Evolutionary conservation across 2,329 filamentous ascomycete species (phyloP).

Genomic region (Talaromyces sp.): DNA sequence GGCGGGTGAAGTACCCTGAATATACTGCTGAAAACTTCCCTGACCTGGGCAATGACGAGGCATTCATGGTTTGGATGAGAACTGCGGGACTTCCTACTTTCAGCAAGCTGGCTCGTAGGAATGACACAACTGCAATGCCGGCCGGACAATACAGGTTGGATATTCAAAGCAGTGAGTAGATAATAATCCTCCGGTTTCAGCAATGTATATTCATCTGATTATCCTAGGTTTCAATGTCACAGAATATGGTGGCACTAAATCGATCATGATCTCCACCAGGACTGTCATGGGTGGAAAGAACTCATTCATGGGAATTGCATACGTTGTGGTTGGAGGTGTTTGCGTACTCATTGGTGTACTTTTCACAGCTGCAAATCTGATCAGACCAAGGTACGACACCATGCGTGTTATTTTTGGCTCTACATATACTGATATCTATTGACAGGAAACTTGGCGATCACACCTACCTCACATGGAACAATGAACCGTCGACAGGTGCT

Average conservation of each 20-base stretch:
- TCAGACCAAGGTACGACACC: slow-evolving; percentile 71
- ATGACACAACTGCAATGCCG: slow-evolving; percentile 67
- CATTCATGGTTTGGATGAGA: slow-evolving; percentile 98
- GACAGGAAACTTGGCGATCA: slow-evolving; percentile 95
- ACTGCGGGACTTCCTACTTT: slow-evolving; percentile 91
- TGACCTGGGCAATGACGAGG: slow-evolving; percentile 71
- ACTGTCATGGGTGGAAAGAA: slow-evolving; percentile 95
- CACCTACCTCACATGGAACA: slow-evolving; percentile 96
- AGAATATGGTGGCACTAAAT: slow-evolving; percentile 82
- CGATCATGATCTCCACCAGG: slow-evolving; percentile 81
- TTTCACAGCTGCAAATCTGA: slow-evolving; percentile 86
- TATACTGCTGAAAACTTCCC: slow-evolving; percentile 69
- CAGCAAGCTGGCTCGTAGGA: slow-evolving; percentile 86
- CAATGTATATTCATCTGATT: background rate
- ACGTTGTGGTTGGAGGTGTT: slow-evolving; percentile 87
- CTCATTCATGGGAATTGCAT: slow-evolving; percentile 92
- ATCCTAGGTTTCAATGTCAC: slow-evolving; percentile 73
- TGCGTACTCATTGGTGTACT: slow-evolving; percentile 85
- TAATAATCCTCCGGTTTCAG: background rate
- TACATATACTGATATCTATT: background rate
- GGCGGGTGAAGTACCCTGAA: slow-evolving; percentile 67
- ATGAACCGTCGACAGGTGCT: slow-evolving; percentile 60
- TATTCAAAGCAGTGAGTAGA: slow-evolving; percentile 71
- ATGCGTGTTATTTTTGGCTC: background rate
- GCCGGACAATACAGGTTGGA: slow-evolving; percentile 72